A percentile compares a stretch with the other conserved stretches of the same genome.
These are phyloP conservation scores for Tieghemiomyces parasiticus DNA, from an alignment of 192 early-diverging fungal species.

Conservation along the genomic window DNA sequence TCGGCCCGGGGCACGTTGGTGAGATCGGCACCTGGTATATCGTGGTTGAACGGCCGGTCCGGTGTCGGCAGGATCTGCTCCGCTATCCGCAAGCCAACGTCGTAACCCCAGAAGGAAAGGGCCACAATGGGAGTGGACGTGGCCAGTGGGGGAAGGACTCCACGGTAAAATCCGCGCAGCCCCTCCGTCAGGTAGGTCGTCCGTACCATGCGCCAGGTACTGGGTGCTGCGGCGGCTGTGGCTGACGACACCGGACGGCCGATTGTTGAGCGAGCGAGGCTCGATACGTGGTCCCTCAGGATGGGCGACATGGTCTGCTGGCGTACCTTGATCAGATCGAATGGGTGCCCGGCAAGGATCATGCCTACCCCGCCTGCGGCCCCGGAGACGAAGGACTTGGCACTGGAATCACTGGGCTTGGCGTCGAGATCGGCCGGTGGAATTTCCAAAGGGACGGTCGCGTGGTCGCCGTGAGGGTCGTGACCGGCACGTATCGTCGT, in stretches of 20 bases:
- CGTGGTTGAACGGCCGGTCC: background rate
- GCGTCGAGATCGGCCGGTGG: too few relatives aligned
- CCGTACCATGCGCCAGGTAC: background rate
- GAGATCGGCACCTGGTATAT: background rate
- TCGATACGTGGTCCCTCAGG: too few relatives aligned
- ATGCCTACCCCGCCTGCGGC: conserved; percentile 12
- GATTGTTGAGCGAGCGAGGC: too few relatives aligned
- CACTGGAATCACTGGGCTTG: conserved; percentile 1
- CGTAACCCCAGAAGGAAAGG: conserved; percentile 8
- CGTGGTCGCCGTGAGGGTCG: too few relatives aligned
- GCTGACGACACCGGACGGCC: background rate
- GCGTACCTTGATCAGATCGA: conserved; percentile 14
- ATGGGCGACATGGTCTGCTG: background rate
- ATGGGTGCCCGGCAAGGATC: conserved; percentile 13
- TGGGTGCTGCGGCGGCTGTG: background rate
- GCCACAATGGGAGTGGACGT: conserved; percentile 11
- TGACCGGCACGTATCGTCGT: too few relatives aligned
- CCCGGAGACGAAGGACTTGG: conserved; percentile 13
- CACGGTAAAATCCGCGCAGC: conserved; percentile 11
- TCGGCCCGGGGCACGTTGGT: background rate
- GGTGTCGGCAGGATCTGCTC: background rate
- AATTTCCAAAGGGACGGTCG: too few relatives aligned
- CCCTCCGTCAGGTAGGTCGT: conserved; percentile 2
- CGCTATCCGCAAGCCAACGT: conserved; percentile 9
- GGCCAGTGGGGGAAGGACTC: conserved; percentile 12